Percentiles rank a stretch among this genome's conserved stretches.
These are phyloP conservation scores for Setomelanomma holmii DNA, from an alignment of 2,329 filamentous ascomycete species.

Conservation along the genomic window DNA sequence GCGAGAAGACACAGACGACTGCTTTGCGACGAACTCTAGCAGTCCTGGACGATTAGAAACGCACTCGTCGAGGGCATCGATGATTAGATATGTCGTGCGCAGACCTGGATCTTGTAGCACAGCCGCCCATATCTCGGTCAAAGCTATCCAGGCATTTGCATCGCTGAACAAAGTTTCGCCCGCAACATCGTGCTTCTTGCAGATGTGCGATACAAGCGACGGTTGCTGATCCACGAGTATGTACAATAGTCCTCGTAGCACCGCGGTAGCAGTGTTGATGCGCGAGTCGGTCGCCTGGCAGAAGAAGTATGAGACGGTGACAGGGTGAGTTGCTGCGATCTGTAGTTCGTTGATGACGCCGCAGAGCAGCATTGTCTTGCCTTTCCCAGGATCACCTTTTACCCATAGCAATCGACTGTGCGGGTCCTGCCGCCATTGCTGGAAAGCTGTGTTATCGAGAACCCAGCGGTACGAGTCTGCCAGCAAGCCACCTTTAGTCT, in stretches of 20 bases:
- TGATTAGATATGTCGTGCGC: constrained; percentile 9
- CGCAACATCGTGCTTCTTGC: constrained; percentile 33
- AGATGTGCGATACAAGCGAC: too few species aligned
- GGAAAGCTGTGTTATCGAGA: constrained; percentile 5
- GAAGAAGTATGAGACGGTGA: constrained; percentile 18
- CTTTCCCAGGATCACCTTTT: too few species aligned
- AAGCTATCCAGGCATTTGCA: constrained; percentile 28
- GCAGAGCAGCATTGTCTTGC: constrained; percentile 7
- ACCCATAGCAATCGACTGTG: constrained; percentile 3
- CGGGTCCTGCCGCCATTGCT: constrained; percentile 4
- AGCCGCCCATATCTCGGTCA: constrained; percentile 42
- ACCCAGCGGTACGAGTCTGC: constrained; percentile 9
- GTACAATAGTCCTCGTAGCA: too few species aligned
- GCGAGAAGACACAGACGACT: constrained; percentile 7
- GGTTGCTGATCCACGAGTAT: too few species aligned
- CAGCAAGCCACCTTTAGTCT: constrained; percentile 5
- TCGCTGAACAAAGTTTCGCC: constrained; percentile 31
- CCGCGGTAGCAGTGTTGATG: too few species aligned
- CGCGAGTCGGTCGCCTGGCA: too few species aligned
- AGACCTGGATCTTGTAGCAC: constrained; percentile 49
- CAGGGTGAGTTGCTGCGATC: constrained; percentile 13
- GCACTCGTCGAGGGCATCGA: constrained; percentile 18
- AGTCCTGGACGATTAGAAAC: constrained; percentile 6
- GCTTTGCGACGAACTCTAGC: constrained; percentile 7
- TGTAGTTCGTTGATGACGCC: constrained; percentile 37